Evolutionary conservation across 1,284 basidiomycete genomes (phyloP).

Genomic region (Testicularia cyperi): DNA sequence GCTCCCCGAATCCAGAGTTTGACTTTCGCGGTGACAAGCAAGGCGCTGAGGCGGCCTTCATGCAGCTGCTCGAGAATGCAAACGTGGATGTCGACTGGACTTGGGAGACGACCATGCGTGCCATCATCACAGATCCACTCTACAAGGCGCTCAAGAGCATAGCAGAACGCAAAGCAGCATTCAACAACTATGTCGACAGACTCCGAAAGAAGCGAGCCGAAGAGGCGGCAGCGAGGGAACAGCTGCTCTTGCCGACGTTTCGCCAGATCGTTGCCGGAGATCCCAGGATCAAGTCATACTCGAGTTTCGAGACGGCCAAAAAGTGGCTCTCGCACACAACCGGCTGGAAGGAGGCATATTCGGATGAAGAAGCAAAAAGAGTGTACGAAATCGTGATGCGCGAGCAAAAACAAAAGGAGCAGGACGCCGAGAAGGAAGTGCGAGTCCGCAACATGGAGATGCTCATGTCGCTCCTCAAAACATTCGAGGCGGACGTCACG

Average conservation of each 20-base stretch:
- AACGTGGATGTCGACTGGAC: slow-evolving; percentile 89
- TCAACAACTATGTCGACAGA: slow-evolving; percentile 60
- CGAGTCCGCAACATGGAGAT: slow-evolving; percentile 47
- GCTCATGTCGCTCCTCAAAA: slow-evolving; percentile 50
- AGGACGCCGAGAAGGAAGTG: slow-evolving; percentile 17
- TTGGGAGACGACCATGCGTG: slow-evolving; percentile 97
- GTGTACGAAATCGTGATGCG: slow-evolving; percentile 35
- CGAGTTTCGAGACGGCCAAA: slow-evolving; percentile 39
- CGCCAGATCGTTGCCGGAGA: slow-evolving; percentile 14
- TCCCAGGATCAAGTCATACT: slow-evolving; percentile 43
- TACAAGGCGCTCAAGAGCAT: slow-evolving; percentile 92
- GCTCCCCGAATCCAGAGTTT: slow-evolving; percentile 15
- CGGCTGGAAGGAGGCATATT: slow-evolving; percentile 27
- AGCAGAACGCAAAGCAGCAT: slow-evolving; percentile 89
- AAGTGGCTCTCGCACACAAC: slow-evolving; percentile 19
- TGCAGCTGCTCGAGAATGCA: slow-evolving; percentile 80
- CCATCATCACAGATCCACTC: slow-evolving; percentile 94
- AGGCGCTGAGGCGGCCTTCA: slow-evolving; percentile 91
- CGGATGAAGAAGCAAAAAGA: slow-evolving; percentile 34
- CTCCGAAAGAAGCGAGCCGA: slow-evolving; percentile 41
- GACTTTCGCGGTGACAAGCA: slow-evolving; percentile 72
- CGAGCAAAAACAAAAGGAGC: slow-evolving; percentile 36
- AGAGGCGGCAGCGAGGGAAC: slow-evolving; percentile 22
- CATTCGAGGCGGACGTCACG: slow-evolving; percentile 52
- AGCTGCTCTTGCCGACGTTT: slow-evolving; percentile 40